Evolutionary conservation across 2,329 filamentous ascomycete species (phyloP).

Genomic region (Monilinia aucupariae): DNA sequence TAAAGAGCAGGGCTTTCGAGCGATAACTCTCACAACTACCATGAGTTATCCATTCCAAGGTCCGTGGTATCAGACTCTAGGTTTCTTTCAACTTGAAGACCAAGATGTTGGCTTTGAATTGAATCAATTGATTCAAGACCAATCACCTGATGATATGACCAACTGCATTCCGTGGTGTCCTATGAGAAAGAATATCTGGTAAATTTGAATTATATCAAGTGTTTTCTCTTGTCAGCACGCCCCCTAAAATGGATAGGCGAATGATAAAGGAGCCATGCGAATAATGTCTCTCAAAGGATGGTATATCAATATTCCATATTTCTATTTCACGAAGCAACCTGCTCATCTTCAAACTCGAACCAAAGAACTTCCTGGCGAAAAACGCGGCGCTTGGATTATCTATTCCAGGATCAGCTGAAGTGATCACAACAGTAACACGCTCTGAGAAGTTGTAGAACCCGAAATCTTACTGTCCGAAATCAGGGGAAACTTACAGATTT

Average conservation of each 20-base stretch:
- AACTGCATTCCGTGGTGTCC: conserved; percentile 1
- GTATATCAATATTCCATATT: conserved; percentile 4
- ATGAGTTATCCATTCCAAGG: conserved; percentile 31
- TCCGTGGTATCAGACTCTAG: conserved; percentile 32
- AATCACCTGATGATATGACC: background rate
- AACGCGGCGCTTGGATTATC: background rate
- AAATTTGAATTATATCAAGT: background rate
- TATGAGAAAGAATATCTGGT: conserved; percentile 11
- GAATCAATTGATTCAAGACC: background rate
- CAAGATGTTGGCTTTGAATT: conserved; percentile 19
- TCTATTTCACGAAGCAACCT: conserved; percentile 3
- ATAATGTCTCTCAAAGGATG: conserved; percentile 4
- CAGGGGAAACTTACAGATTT: conserved; percentile 13
- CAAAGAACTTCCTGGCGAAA: background rate
- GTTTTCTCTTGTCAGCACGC: background rate
- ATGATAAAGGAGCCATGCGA: background rate
- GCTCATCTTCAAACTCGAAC: background rate
- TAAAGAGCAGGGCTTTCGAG: conserved; percentile 28
- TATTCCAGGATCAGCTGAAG: conserved; percentile 9
- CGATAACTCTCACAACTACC: conserved; percentile 32
- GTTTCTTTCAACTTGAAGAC: conserved; percentile 28
- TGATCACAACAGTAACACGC: conserved; percentile 11
- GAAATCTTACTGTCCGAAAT: conserved; percentile 8
- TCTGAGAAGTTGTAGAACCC: conserved; percentile 16
- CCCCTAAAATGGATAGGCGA: background rate